A percentile compares a stretch with the other conserved stretches of the same genome.
Conservation (phyloP, 2,329 filamentous ascomycete genomes). For the Aspergillus latus region DNA sequence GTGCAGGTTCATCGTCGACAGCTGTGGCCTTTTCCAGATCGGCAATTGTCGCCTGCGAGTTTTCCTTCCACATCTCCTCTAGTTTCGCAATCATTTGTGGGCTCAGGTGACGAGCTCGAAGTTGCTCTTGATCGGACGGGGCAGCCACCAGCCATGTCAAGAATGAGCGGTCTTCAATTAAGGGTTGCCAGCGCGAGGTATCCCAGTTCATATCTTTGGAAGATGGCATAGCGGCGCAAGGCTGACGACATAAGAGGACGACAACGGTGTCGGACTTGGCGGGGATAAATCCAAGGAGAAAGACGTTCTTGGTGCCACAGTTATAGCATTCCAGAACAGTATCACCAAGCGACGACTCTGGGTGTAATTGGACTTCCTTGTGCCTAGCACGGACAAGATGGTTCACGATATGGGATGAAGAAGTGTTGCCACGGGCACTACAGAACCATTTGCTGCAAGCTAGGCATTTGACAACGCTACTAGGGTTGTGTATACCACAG, state of each 20-base stretch:
- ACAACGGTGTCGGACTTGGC: constrained; percentile 98
- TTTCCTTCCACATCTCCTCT: constrained; percentile 98
- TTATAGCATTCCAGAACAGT: constrained; percentile 98
- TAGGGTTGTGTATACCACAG: constrained; percentile 94
- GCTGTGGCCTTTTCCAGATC: constrained; percentile 89
- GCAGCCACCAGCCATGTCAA: constrained; percentile 87
- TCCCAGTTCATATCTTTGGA: constrained; percentile 99
- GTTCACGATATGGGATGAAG: constrained; percentile 96
- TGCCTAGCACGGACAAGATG: constrained; percentile 95
- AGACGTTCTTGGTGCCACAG: constrained; percentile 99
- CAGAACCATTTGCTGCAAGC: constrained; percentile 99
- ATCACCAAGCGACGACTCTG: constrained; percentile 87
- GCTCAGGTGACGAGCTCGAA: constrained; percentile 88
- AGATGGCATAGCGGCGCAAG: constrained; percentile 89
- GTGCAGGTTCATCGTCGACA: constrained; percentile 91
- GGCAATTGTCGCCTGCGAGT: constrained; percentile 79
- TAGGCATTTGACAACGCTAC: constrained; percentile 93
- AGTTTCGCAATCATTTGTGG: constrained; percentile 94
- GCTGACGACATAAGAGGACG: constrained; percentile 92
- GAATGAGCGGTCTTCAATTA: constrained; percentile 96
- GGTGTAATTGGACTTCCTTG: constrained; percentile 97
- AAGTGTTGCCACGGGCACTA: constrained; percentile 93
- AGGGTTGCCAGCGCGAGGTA: constrained; percentile 92
- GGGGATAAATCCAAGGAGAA: constrained; percentile 94
- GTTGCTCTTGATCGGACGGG: constrained; percentile 90